Evolutionary conservation across 75 land plant genomes (phyloP).

Genomic region (Ceratopteris richardii): DNA sequence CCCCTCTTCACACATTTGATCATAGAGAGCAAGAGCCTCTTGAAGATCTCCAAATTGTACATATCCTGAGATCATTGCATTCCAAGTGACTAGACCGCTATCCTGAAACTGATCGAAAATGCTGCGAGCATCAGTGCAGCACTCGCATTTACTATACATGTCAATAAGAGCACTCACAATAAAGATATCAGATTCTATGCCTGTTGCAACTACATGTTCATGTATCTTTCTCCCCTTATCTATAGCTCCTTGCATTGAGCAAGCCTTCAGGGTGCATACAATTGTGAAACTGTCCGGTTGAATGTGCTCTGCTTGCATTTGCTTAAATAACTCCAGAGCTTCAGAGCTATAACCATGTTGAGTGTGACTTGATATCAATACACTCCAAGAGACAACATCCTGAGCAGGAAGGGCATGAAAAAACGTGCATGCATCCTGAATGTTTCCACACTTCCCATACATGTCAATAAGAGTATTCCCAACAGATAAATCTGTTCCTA

Average conservation of each 20-base stretch:
- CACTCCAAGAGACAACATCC: conserved; percentile 25
- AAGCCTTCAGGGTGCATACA: conserved; percentile 27
- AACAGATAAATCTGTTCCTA: conserved; percentile 13
- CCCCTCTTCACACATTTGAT: conserved; percentile 19
- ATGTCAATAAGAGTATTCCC: conserved; percentile 26
- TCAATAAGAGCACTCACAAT: conserved; percentile 22
- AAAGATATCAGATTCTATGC: conserved; percentile 17
- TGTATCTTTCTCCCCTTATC: conserved; percentile 16
- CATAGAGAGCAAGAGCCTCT: conserved; percentile 17
- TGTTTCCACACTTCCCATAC: conserved; percentile 31
- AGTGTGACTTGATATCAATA: conserved; percentile 21
- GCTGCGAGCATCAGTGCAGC: conserved; percentile 7
- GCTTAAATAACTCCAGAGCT: conserved; percentile 7
- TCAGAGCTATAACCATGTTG: conserved; percentile 8
- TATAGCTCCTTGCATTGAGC: conserved; percentile 10
- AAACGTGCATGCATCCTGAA: conserved; percentile 12
- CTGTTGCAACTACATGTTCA: neutral
- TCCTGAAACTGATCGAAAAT: conserved; percentile 20
- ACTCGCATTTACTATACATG: conserved; percentile 32
- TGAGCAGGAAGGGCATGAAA: conserved; percentile 6
- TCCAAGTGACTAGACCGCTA: conserved; percentile 32
- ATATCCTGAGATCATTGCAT: conserved; percentile 25
- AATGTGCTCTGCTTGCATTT: conserved; percentile 12
- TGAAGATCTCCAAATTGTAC: conserved; percentile 15
- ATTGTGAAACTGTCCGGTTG: conserved; percentile 21